These are phyloP conservation scores for Clavispora carvajalis DNA, from an alignment of 805 yeast species.

Conservation along the genomic window DNA sequence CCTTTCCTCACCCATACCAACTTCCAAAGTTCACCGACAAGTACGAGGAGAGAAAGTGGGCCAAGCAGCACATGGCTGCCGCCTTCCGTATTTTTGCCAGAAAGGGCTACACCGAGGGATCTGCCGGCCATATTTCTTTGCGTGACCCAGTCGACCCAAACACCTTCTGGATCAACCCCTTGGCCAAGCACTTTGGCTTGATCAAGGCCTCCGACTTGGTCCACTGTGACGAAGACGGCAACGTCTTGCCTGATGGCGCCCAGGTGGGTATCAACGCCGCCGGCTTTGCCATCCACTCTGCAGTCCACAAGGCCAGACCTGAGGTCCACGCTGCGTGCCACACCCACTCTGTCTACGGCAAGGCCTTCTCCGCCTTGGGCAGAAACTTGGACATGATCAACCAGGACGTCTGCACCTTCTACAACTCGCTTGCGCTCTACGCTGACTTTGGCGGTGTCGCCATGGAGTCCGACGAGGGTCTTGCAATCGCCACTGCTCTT, in stretches of 20 bases:
- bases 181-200: conserved; percentile 64
- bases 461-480: conserved; percentile 58
- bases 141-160: conserved; percentile 77
- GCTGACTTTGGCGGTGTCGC: conserved; percentile 76
- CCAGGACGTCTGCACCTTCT: conserved; percentile 70
- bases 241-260: conserved; percentile 55
- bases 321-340: conserved; percentile 71
- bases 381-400: conserved; percentile 70
- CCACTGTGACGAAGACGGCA: conserved; percentile 54
- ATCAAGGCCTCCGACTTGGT: conserved; percentile 37
- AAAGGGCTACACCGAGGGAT: conserved; percentile 68
- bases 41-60: conserved; percentile 47
- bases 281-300: conserved; percentile 67
- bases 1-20: conserved; percentile 46
- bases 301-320: conserved; percentile 61
- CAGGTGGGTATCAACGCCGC: conserved; percentile 56
- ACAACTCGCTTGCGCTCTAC: conserved; percentile 63
- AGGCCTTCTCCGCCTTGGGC: conserved; percentile 62
- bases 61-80: conserved; percentile 73
- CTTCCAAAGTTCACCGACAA: conserved; percentile 49
- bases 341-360: conserved; percentile 61
- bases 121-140: conserved; percentile 82
- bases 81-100: conserved; percentile 82
- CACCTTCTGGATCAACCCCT: conserved; percentile 87
- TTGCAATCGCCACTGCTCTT: conserved; percentile 52